Base-by-base conservation (phyloP, 1,139 yeast genomes). In the Saccharomyces pastorianus region DNA sequence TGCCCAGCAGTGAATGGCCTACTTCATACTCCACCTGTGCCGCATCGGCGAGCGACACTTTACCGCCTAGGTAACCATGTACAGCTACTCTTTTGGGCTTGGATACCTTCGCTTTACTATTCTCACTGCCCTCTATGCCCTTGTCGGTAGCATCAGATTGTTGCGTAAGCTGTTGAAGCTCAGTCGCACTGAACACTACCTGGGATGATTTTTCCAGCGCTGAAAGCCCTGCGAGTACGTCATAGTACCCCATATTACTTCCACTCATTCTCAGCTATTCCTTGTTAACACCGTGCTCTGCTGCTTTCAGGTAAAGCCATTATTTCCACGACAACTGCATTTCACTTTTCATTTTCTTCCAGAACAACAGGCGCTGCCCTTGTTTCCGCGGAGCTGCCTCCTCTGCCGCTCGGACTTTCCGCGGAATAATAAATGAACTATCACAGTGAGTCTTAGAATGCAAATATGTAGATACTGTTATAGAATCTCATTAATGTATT, bases 31-130 rank as follows among this genome's bases (percentile, higher is more conserved):
- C 58, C 9, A 64, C 62, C 14, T 55, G 55, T 4, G 63, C 49
- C 3, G 64, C 63, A 34, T 64, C 64, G n/a, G 58, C 59, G 13
- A 60, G 20, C 48, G 64, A 63, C 6, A 63, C 61, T 46, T 61
- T 59, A 14, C 66, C 68, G 4, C 71, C 70, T 5, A 68, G 56
- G 42, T 65, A 66, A 4, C 65, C 64, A 53, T 68, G 71, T 6
- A 67, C 63, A 8, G 63, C 59, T 7, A 58, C 54, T 46, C 65
- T 56, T 46, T 56, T 58, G 52, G 54, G 53, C 23, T 54, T 48
- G 46, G 49, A 25, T 27, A 52, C 46, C 32, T 53, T 58, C 8
- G 41, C 53, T 5, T 41, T 50, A 9, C 51, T 52, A 13, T 46
- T 50, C 23, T 54, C 52, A 20, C 55, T 53, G 25, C 49, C 41